phyloP scores from a whole-genome alignment of 257 asterid genomes.

The Verbascum thapsus region DNA sequence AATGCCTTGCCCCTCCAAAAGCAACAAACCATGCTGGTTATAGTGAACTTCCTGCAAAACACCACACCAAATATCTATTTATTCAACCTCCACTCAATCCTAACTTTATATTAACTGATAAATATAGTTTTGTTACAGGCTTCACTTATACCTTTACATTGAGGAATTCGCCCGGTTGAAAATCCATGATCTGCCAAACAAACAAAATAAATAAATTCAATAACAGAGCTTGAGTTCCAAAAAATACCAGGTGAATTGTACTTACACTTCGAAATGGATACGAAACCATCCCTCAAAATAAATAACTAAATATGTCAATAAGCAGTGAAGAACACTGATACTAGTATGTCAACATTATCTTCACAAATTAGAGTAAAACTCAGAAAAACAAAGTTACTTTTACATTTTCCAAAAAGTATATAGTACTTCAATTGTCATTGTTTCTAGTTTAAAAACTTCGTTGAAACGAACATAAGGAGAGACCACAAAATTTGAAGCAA shows the following conservation, averaged over 20 bases:
- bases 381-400: constrained; percentile 4
- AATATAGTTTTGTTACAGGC: not conserved
- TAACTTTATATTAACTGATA: not conserved
- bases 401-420: not conserved
- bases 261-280: not conserved
- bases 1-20: constrained; percentile 93
- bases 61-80: not conserved
- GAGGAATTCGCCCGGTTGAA: constrained; percentile 96
- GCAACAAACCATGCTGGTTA: constrained; percentile 90
- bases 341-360: not conserved
- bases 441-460: not conserved
- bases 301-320: not conserved
- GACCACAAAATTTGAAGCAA: not conserved
- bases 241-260: not conserved
- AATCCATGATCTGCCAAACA: constrained; percentile 85
- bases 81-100: not conserved
- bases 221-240: not conserved
- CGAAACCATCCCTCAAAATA: not conserved
- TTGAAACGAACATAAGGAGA: not conserved
- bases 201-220: constrained; percentile 6
- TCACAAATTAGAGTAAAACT: not conserved
- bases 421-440: not conserved
- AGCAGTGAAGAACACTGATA: not conserved
- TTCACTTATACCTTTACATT: constrained; percentile 75
- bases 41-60: constrained; percentile 86